phyloP scores from a whole-genome alignment of 768 basidiomycete species.

The Rhodocollybia butyracea region DNA sequence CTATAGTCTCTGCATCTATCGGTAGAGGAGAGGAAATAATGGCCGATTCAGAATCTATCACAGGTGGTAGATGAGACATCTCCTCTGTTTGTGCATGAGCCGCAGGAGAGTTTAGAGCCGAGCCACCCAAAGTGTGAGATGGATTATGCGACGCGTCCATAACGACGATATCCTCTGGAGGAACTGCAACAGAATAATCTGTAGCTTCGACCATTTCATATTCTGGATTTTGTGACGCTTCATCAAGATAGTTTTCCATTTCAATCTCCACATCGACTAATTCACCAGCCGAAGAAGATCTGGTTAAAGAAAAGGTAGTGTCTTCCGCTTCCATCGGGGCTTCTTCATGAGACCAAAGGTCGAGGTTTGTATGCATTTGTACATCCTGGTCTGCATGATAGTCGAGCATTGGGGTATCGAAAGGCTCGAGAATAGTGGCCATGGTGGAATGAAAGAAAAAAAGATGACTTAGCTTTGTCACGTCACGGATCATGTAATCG shows the following conservation, averaged over 20 bases:
- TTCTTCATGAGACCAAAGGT: conserved; percentile 52
- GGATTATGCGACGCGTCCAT: conserved; percentile 35
- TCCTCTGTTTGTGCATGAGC: background rate
- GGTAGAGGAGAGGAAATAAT: too few relatives aligned
- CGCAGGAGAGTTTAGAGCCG: background rate
- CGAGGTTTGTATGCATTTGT: conserved; percentile 52
- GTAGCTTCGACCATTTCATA: conserved; percentile 46
- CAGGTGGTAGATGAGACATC: background rate
- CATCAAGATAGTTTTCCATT: conserved; percentile 54
- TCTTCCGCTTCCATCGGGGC: conserved; percentile 58
- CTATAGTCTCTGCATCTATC: background rate
- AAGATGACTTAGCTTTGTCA: background rate
- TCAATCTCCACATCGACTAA: conserved; percentile 57
- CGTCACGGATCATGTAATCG: background rate
- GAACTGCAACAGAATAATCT: conserved; percentile 22
- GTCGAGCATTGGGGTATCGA: conserved; percentile 66
- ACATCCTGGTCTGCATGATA: conserved; percentile 55
- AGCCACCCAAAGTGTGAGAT: background rate
- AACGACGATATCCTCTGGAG: conserved; percentile 47
- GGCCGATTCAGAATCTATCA: background rate
- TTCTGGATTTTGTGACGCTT: conserved; percentile 38
- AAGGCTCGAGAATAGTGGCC: conserved; percentile 47
- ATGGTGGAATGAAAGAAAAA: conserved; percentile 22
- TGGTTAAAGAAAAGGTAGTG: conserved; percentile 21
- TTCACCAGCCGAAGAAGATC: conserved; percentile 24